Evolutionary conservation across 495 filamentous ascomycete genomes (phyloP).

Genomic region (Xylaria cubensis): DNA sequence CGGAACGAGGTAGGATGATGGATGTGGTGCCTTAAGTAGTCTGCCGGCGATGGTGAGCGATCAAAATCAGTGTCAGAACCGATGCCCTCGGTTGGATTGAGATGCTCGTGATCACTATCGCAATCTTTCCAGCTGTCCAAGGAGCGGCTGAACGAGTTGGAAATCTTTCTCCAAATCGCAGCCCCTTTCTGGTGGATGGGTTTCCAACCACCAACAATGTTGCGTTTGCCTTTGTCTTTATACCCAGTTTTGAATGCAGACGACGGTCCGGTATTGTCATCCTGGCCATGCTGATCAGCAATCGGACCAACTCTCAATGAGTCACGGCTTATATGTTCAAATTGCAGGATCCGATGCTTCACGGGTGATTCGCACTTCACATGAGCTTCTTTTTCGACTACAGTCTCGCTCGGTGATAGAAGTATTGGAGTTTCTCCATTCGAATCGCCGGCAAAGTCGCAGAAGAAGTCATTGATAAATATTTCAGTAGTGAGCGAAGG

Average conservation of each 20-base stretch:
- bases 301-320: neutral
- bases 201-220: conserved; percentile 22
- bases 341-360: conserved; percentile 43
- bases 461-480: conserved; percentile 37
- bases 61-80: neutral
- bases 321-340: conserved; percentile 38
- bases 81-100: neutral
- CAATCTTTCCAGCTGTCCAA: conserved; percentile 26
- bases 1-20: conserved; percentile 1
- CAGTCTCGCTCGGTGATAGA: neutral
- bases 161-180: conserved; percentile 37
- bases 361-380: conserved; percentile 40
- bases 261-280: neutral
- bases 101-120: conserved; percentile 5
- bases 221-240: conserved; percentile 1
- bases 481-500: conserved; percentile 39
- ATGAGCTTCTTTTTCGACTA: neutral
- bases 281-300: conserved; percentile 6
- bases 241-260: neutral
- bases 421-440: neutral
- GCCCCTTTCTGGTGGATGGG: conserved; percentile 29
- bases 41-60: neutral
- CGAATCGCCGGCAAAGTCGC: conserved; percentile 32
- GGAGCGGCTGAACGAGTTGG: conserved; percentile 32
- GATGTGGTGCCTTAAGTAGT: neutral